Evolutionary conservation across 2,329 filamentous ascomycete genomes (phyloP), one percentile per base, ranked within the genome.

Genomic region (Aspergillus puulaauensis): DNA sequence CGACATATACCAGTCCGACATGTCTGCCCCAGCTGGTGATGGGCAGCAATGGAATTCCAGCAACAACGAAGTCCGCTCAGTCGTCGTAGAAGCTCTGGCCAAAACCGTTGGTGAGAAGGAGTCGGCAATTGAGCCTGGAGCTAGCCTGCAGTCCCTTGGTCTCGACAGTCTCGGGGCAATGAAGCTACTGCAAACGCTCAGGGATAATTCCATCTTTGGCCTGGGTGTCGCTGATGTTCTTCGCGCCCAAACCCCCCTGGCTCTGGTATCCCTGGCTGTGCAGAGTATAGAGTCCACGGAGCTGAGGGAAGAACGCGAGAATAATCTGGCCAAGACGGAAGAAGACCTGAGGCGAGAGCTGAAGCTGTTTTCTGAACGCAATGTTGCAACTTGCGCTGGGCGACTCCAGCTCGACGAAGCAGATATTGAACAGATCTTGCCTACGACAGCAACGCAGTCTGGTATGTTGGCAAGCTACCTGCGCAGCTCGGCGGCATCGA

Each of bases 131-230:
- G 60, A 55, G 8, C 61, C 64, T 3, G 49, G 45, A 2, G 50
- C 62, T 9, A 62, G 62, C 37, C 57, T 70, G 8, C 67, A 63
- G 24, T 61, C 66, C 1, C 53, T 70, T 1, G 73, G 73, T 2
- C 56, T 75, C 11, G 73, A 75, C 49, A 75, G 72, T 64, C 65
- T 75, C 3, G 63, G 68, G 7, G 71, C 72, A 6, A 73, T 75
- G 70, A 62, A 64, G 2, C 54, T 75, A 2, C 59, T 73, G n/a
- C 72, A 70, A 15, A 66, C 64, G 23, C 54, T 73, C 7, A 64
- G 70, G 27, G 66, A 68, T 15, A 57, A 61, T 31, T 63, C 63
- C 24, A 51, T 73, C 51, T 23, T 62, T 58, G 55, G 63, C 3
- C 48, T 66, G 33, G 61, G 64, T n/a, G 66, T 71, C 15, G 60